phyloP scores from a whole-genome alignment of 2,329 filamentous ascomycete genomes.

The Simplicillium aogashimaense region DNA sequence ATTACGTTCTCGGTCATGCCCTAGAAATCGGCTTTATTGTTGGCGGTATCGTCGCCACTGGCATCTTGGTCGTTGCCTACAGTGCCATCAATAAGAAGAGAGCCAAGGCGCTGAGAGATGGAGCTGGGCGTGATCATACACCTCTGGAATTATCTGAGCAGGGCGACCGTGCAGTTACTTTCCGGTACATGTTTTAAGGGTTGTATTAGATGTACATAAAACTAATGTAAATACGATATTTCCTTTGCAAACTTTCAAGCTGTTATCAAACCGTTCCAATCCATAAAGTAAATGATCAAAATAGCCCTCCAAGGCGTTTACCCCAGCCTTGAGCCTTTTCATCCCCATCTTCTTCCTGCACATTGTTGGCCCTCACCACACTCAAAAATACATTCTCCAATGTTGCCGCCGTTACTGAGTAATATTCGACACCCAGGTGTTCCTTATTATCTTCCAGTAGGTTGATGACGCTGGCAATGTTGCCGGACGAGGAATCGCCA shows the following conservation, averaged over 20 bases:
- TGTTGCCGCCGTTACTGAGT: conserved; percentile 55
- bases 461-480: conserved; percentile 20
- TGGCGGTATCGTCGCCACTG: conserved; percentile 7
- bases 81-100: conserved; percentile 12
- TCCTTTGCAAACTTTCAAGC: too few relatives aligned
- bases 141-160: conserved; percentile 14
- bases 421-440: conserved; percentile 51
- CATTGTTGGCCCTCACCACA: conserved; percentile 53
- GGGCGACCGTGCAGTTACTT: conserved; percentile 15
- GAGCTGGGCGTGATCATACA: conserved; percentile 11
- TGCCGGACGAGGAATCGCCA: conserved; percentile 5
- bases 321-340: too few relatives aligned
- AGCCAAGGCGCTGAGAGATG: conserved; percentile 8
- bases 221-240: too few relatives aligned
- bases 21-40: conserved; percentile 34
- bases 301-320: too few relatives aligned
- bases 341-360: conserved; percentile 10
- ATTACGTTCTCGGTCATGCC: conserved; percentile 33
- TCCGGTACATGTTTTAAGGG: conserved; percentile 7
- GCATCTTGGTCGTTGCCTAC: conserved; percentile 7
- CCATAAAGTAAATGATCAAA: too few relatives aligned
- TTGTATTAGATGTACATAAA: neutral
- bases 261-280: too few relatives aligned
- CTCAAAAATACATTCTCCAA: conserved; percentile 61
- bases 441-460: conserved; percentile 47